Base-by-base conservation (phyloP, 352 stramenopile genomes). In the Globisporangium alternatum region DNA sequence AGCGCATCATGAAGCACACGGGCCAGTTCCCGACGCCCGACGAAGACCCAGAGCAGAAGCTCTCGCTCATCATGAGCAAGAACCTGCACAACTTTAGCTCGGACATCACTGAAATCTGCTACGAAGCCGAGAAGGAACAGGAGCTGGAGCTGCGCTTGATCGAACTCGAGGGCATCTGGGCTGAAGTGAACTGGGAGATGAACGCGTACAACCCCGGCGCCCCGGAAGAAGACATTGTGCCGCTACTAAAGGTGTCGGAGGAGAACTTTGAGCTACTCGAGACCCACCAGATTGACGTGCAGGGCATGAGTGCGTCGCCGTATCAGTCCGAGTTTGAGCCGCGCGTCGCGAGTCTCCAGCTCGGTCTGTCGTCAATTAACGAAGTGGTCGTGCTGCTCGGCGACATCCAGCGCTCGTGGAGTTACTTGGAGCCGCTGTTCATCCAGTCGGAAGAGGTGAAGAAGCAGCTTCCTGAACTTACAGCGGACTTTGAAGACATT, bases 251-350 rank as follows among this genome's bases (percentile, higher is more conserved):
- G 56, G 83, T 98, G 10, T 90, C 83, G 0, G 97, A 99, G 77
- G 97, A 99, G 41, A 93, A 99, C 76, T 98, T 98, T 66, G 95
- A 99, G 74, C 69, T 96, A 10, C 85, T 99, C 10, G 96, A 99
- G 73, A 98, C 91, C 19, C 95, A 99, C 70, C 97, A 99, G 75
- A 94, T 99, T 33, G 82, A 96, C 60, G 91, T 99, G 21, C 96
- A 99, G 76, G 90, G 92, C 39, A 99, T 99, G 96, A 93, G 94
- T 61, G 90, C 92, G 5, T 98, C 90, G 19, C 94, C 95, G 2
- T 98, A 98, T 64, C 83, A 98, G 28, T 95, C 86, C 1, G 92
- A 98, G 60, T 99, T 99, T 74, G 87, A 98, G 66, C 76, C 83
- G 33, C 86, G 97, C 45, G 93, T 99, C 8, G 79, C 86, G 31